A percentile compares a stretch with the other conserved stretches of the same genome.
Conservation (phyloP, 371 early-diverging fungal species). For the Thermomucor indicae-seudaticae region DNA sequence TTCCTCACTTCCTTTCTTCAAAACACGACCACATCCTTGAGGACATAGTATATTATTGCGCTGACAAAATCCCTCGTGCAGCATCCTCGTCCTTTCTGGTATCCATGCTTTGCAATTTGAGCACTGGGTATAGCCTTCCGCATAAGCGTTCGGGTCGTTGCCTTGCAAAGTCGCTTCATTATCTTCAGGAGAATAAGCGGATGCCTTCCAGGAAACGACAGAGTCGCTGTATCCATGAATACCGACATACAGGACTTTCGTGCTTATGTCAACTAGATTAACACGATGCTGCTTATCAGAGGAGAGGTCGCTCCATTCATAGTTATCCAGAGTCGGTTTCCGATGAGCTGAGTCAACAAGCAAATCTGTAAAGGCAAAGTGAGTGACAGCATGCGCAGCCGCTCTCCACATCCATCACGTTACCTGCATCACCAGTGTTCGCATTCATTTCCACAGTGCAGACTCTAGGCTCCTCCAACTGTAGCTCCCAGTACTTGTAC, state of each 20-base stretch:
- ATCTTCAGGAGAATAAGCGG: too few species aligned
- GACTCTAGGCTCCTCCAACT: conserved; percentile 6
- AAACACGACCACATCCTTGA: conserved; percentile 58
- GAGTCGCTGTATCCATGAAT: conserved; percentile 34
- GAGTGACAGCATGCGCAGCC: too few species aligned
- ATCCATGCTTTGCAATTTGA: conserved; percentile 70
- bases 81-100: conserved; percentile 48
- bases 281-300: conserved; percentile 21
- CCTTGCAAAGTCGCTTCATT: conserved; percentile 7
- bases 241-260: conserved; percentile 26
- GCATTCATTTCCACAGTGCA: neutral
- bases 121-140: conserved; percentile 53
- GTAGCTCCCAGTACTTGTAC: conserved; percentile 31
- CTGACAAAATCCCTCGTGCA: conserved; percentile 76
- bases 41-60: conserved; percentile 74
- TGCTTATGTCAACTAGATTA: neutral
- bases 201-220: conserved; percentile 23
- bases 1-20: conserved; percentile 65
- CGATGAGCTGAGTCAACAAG: conserved; percentile 16
- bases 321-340: conserved; percentile 29
- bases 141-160: conserved; percentile 22
- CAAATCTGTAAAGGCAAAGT: conserved; percentile 36
- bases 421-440: neutral
- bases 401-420: too few species aligned
- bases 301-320: conserved; percentile 33